phyloP scores from a whole-genome alignment of 2,329 filamentous ascomycete genomes.

The Phialophora macrospora region DNA sequence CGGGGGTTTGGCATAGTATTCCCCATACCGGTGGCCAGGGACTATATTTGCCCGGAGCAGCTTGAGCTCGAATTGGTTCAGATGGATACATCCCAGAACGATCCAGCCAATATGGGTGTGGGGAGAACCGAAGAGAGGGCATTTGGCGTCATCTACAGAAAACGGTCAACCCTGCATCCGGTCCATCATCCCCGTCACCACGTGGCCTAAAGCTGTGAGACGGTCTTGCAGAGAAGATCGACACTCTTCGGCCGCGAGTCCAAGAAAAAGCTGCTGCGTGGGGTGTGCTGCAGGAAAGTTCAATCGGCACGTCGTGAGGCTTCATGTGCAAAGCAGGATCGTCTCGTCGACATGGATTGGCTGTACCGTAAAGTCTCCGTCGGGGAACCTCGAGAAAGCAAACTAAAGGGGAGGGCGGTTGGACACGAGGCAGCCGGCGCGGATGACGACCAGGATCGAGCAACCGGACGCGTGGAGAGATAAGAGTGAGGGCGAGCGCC shows the following conservation, averaged over 20 bases:
- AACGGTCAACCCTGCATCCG: neutral
- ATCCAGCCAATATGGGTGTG: neutral
- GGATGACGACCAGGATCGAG: slow-evolving; percentile 4
- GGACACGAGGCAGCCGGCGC: neutral
- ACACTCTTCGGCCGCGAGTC: neutral
- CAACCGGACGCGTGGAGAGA: slow-evolving; percentile 1
- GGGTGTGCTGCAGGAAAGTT: neutral
- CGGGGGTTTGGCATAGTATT: neutral
- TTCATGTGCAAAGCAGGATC: neutral
- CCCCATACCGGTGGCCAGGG: neutral
- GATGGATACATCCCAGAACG: neutral
- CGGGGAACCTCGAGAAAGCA: neutral
- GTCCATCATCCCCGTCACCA: neutral
- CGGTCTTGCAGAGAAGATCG: neutral
- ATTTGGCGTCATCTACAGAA: neutral
- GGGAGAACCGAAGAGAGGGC: neutral
- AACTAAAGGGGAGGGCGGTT: neutral
- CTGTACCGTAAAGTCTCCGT: neutral
- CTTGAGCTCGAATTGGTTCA: neutral
- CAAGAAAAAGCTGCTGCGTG: neutral
- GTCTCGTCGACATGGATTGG: neutral
- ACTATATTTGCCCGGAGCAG: neutral
- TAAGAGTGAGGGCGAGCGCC: neutral
- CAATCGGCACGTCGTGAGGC: neutral
- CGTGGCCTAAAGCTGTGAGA: neutral